phyloP scores from a whole-genome alignment of 2,329 filamentous ascomycete species.

The Neoarthrinium moseri region DNA sequence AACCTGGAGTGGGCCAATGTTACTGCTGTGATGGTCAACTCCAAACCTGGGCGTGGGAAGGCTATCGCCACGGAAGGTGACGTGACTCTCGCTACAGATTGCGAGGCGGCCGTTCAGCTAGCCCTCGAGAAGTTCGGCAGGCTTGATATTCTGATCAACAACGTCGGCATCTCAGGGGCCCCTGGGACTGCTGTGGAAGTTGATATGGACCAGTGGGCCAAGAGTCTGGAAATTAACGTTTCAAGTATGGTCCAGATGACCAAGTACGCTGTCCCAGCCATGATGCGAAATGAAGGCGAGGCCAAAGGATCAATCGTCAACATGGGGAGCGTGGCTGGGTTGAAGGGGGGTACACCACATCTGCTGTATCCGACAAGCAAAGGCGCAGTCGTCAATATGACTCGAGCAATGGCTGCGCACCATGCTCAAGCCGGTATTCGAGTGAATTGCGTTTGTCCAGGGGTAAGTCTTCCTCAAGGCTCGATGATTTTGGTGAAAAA shows the following conservation, averaged over 20 bases:
- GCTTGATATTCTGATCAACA: constrained; percentile 64
- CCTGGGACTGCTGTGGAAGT: constrained; percentile 59
- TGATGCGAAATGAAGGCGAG: constrained; percentile 51
- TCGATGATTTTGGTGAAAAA: neutral
- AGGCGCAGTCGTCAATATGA: constrained; percentile 50
- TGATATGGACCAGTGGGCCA: constrained; percentile 57
- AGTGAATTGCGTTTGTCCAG: constrained; percentile 50
- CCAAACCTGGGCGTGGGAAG: constrained; percentile 30
- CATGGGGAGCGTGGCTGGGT: constrained; percentile 60
- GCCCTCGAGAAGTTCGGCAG: constrained; percentile 50
- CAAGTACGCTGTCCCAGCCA: constrained; percentile 60
- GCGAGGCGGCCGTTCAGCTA: constrained; percentile 37
- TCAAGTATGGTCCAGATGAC: constrained; percentile 65
- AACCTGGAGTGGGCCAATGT: constrained; percentile 46
- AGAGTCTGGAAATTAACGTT: constrained; percentile 60
- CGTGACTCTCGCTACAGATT: constrained; percentile 54
- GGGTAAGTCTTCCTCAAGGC: constrained; percentile 15
- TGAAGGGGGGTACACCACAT: constrained; percentile 43
- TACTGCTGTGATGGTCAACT: constrained; percentile 52
- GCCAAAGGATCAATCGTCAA: constrained; percentile 56
- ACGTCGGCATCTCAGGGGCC: constrained; percentile 61
- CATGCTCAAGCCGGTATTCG: constrained; percentile 43
- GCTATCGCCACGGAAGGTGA: constrained; percentile 47
- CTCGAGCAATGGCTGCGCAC: constrained; percentile 49
- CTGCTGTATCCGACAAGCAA: constrained; percentile 47